Evolutionary conservation across 305 asterid species (phyloP), one percentile per base, ranked within the genome.

Genomic region (Solanum aculeatissimum): DNA sequence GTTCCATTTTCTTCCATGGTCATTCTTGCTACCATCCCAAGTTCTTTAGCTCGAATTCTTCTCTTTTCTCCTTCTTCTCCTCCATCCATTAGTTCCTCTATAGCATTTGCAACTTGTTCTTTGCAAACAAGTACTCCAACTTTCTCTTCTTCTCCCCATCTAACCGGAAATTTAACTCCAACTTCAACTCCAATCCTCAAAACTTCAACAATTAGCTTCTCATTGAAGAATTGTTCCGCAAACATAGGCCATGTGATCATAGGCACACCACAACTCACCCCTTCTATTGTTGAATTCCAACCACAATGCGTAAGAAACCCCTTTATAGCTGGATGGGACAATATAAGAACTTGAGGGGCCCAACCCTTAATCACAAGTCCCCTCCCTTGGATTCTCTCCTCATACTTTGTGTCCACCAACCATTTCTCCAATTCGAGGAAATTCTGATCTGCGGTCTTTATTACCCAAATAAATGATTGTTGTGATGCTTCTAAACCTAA

Each of bases 301-400:
- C 95, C 95, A 65, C 95, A 92, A 40, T 91, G 93, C 12, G 93
- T 92, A 43, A 91, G 32, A 80, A 92, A 92, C 9, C 93, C 96
- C 18, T 90, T 91, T 8, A 89, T 68, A 1, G 93, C 79, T 0
- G 84, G 85, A 82, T 91, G 93, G 3, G 95, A 89, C 51, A 93
- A 89, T 74, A 93, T 88, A 7, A 91, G 70, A 54, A 91, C 88
- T 85, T 93, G 95, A 0, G 95, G 96, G 6, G 93, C 91, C 96
- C 95, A 93, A 6, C 92, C 96, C 13, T 89, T 87, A 35, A 93
- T 90, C 86, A 93, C 35, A 9, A 91, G 51, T 1, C 93, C 90
- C 66, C 93, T 91, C 18, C 86, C 87, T 88, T 83, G 71, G 38
- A 58, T 86, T 79, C 89, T 77, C 75, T 84, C 90, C 82, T 86